Percentiles rank a stretch among this genome's conserved stretches.
phyloP scores from a whole-genome alignment of 176 grass and related monocot genomes.

The Bolboschoenus planiculmis region DNA sequence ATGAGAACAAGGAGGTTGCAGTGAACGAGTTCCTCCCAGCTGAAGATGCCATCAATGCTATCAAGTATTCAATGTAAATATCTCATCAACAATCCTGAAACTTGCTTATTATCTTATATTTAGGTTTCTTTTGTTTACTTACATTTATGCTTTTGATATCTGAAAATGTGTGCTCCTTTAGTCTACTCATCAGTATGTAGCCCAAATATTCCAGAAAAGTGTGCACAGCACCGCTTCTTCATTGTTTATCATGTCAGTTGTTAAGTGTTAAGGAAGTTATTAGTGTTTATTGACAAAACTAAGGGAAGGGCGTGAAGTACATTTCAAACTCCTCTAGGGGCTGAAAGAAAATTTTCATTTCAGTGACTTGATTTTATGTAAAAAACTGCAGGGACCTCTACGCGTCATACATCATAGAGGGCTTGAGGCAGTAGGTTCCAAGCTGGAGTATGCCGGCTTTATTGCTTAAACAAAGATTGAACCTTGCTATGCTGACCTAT shows the following conservation, averaged over 20 bases:
- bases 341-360: not conserved
- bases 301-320: not conserved
- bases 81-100: conserved; percentile 29
- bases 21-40: conserved; percentile 97
- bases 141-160: not conserved
- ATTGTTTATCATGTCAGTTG: too few relatives aligned
- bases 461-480: not conserved
- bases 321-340: not conserved
- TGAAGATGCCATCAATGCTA: conserved; percentile 61
- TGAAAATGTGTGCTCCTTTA: not conserved
- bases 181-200: not conserved
- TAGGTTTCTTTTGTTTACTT: not conserved
- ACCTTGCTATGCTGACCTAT: not conserved
- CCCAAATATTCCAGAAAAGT: not conserved
- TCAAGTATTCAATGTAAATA: conserved; percentile 83
- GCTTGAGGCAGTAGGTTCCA: conserved; percentile 58
- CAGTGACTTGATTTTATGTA: not conserved
- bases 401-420: conserved; percentile 68
- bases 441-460: not conserved
- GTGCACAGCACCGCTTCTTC: too few relatives aligned
- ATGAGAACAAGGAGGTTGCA: conserved; percentile 95
- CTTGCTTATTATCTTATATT: not conserved
- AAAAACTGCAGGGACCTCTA: conserved; percentile 74
- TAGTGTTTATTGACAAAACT: too few relatives aligned
- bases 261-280: too few relatives aligned